Evolutionary conservation across 1,284 basidiomycete species (phyloP).

Genomic region (Ceratobasidium papillatum): DNA sequence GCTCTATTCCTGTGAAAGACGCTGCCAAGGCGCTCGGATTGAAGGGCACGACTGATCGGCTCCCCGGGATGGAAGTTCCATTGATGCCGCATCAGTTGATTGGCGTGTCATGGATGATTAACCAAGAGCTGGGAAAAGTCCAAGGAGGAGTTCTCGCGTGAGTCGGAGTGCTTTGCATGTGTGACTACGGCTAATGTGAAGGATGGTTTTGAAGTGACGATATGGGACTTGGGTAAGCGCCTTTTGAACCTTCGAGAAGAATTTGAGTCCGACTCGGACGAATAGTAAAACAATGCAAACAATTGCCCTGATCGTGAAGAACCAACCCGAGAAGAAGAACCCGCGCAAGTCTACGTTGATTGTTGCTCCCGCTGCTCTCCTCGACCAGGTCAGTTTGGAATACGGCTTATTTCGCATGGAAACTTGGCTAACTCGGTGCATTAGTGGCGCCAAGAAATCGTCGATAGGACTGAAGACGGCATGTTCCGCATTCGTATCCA

Average conservation of each 20-base stretch:
- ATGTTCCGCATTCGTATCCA: slow-evolving; percentile 71
- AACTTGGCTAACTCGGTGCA: neutral
- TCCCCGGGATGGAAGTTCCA: slow-evolving; percentile 49
- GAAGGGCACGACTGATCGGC: slow-evolving; percentile 38
- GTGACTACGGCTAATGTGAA: neutral
- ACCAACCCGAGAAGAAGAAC: slow-evolving; percentile 54
- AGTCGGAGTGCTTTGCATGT: slow-evolving; percentile 6
- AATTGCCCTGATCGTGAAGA: slow-evolving; percentile 49
- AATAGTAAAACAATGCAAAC: slow-evolving; percentile 49
- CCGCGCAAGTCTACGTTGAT: slow-evolving; percentile 63
- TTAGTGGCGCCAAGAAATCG: slow-evolving; percentile 76
- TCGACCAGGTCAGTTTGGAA: slow-evolving; percentile 61
- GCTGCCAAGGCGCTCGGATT: slow-evolving; percentile 32
- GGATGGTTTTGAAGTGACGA: slow-evolving; percentile 44
- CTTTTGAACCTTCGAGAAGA: neutral
- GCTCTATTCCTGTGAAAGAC: slow-evolving; percentile 44
- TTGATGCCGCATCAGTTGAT: slow-evolving; percentile 53
- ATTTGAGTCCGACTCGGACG: neutral
- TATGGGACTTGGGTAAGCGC: slow-evolving; percentile 48
- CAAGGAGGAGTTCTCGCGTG: slow-evolving; percentile 52
- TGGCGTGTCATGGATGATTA: slow-evolving; percentile 60
- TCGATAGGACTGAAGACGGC: slow-evolving; percentile 65
- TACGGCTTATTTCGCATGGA: neutral
- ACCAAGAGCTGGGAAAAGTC: slow-evolving; percentile 58
- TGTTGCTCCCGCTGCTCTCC: slow-evolving; percentile 72